Evolutionary conservation across 495 filamentous ascomycete species (phyloP), one percentile per base, ranked within the genome.

Genomic region (Astrothelium subdiscretum): DNA sequence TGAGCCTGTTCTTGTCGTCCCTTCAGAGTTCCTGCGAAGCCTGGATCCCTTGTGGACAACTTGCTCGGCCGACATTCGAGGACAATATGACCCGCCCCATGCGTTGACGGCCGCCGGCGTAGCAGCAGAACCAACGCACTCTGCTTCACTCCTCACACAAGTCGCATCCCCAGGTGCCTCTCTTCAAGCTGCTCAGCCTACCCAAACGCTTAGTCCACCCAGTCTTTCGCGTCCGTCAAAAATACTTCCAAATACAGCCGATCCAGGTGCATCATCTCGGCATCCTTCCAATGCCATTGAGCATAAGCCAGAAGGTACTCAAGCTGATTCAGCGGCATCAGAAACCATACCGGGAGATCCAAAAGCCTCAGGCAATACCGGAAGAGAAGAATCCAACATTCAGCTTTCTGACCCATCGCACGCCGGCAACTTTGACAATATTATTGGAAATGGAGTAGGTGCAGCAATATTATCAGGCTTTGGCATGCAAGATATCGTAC

Each of bases 61-160:
- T 24, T 61, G 59, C 24, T n/a, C 13, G 22, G 15, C n/a, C 6
- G 59, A 61, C 43, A 61, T 61, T 15, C 35, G 43, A 13, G 59
- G 59, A 42, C 15, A 42, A 15, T 61, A 44, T 31, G 59, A 61
- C 26, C 59, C 59, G 6, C 59, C 59, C 3, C 38, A 11, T 42
- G 38, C 38, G 20, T 31, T 61, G 32, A 24, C 32, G 2, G 15
- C 59, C 11, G 6, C 3, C 20, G 32, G 35, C 5, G 20, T 4
- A 10, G 20, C 48, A 26, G 48, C 48, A 6, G 4, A 26, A 20
- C 48, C 48, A 13, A 38, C 32, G 32, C 13, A 5, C 13, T 38
- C 32, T 13, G 6, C 32, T 6, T 6, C 13, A 13, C 13, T 38
- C 32, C 6, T 38, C 32, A 38, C 32, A 38, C 5, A 5, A 38